phyloP scores from a whole-genome alignment of 2,329 filamentous ascomycete species.

The Zymoseptoria brevis region DNA sequence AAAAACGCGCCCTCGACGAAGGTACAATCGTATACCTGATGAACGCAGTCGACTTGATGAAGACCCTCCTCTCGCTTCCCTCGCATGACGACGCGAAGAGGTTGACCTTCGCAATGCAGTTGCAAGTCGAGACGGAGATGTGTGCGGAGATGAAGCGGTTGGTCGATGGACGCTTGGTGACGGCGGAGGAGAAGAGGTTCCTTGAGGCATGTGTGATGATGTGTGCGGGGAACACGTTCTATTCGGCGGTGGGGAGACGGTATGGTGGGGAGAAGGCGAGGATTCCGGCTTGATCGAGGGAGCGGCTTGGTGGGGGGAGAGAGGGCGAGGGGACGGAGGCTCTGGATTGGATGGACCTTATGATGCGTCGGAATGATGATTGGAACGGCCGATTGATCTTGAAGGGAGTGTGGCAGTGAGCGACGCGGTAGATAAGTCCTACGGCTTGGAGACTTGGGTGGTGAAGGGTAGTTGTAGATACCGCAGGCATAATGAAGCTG shows the following conservation, averaged over 20 bases:
- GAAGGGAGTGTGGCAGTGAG: too few species aligned
- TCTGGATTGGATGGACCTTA: neutral
- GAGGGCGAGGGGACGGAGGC: neutral
- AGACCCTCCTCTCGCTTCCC: neutral
- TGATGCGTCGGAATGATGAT: neutral
- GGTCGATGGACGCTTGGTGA: neutral
- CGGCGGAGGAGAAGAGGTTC: neutral
- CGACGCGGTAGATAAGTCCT: too few species aligned
- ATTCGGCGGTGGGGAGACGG: neutral
- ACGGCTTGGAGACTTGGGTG: neutral
- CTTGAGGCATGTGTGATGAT: neutral
- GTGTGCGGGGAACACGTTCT: neutral
- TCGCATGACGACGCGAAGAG: neutral
- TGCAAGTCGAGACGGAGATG: neutral
- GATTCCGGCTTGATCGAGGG: neutral
- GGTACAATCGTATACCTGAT: neutral
- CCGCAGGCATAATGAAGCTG: neutral
- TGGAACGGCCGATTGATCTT: neutral
- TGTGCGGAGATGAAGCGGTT: neutral
- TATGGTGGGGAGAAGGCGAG: neutral
- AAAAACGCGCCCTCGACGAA: neutral
- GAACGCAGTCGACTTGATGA: neutral
- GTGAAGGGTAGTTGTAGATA: neutral
- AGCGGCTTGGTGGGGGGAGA: neutral
- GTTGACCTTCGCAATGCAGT: neutral